Evolutionary conservation across 495 filamentous ascomycete species (phyloP).

Genomic region (Pseudomonodictys pantanalensis): DNA sequence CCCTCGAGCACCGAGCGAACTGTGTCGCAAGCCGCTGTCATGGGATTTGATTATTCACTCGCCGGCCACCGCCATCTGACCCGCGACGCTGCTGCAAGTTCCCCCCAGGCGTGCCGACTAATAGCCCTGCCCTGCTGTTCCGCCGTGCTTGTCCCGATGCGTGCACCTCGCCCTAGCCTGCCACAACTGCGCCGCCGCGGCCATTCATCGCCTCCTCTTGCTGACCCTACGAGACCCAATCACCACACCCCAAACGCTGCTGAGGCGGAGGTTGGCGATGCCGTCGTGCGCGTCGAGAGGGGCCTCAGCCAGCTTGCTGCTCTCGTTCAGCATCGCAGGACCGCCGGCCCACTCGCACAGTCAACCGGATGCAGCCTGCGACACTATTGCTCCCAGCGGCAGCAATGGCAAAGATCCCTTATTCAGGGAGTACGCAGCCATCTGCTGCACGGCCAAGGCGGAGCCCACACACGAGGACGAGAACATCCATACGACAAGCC

Average conservation of each 20-base stretch:
- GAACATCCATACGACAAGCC: constrained; percentile 11
- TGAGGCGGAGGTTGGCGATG: not conserved
- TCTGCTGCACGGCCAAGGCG: constrained; percentile 31
- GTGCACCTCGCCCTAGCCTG: not conserved
- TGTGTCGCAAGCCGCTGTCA: no score
- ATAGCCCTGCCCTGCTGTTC: not conserved
- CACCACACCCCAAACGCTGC: not conserved
- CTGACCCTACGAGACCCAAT: not conserved
- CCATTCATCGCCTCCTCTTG: not conserved
- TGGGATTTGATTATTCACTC: constrained; percentile 20
- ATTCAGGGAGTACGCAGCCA: not conserved
- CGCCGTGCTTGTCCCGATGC: constrained; percentile 15
- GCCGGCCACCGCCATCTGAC: constrained; percentile 26
- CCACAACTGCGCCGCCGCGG: not conserved
- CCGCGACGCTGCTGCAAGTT: not conserved
- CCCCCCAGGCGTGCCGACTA: constrained; percentile 2
- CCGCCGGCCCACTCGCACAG: not conserved
- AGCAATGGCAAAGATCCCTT: not conserved
- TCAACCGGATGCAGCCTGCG: not conserved
- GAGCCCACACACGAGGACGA: constrained; percentile 11
- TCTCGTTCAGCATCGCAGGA: constrained; percentile 1
- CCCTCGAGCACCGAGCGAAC: no score
- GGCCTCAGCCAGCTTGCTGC: not conserved
- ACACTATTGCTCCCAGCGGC: not conserved
- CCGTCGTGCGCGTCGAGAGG: constrained; percentile 14